Evolutionary conservation across 73 alveolate genomes (phyloP), one percentile per base, ranked within the genome.

Genomic region (Symbiodinium natans): DNA sequence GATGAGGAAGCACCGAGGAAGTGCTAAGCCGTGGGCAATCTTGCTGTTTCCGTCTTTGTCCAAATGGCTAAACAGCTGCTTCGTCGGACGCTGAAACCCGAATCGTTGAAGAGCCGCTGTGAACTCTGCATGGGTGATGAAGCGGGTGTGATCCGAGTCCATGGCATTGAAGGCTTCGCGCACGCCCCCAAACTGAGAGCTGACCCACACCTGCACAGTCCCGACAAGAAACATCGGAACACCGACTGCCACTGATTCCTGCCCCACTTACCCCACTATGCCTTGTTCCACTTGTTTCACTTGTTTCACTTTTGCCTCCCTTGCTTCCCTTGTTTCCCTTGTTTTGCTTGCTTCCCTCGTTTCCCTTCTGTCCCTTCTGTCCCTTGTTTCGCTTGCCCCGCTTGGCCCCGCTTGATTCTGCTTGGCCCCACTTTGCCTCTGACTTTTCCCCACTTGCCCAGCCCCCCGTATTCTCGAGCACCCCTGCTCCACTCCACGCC

Each of bases 131-230:
- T 39, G 9, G 40, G 83, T 71, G 97, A 90, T 90, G 97, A 90
- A 90, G 73, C 97, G 97, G 2, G 97, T 90, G 89, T 68, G 48
- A 41, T 90, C 97, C 83, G 97, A 90, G 15, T 90, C 97, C 31
- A 90, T 90, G 82, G 97, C 97, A 33, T 71, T 46, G 85, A 56
- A 59, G 84, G 83, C 46, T 27, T 80, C 88, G 15, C 97, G 97
- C 17, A 90, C 97, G 15, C 97, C 85, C 80, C 97, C 97, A n/a
- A 90, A 90, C 74, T 73, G 43, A 41, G 77, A 68, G 33, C 33
- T 41, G 41, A 90, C 88, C 97, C 97, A 90, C 41, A 71, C 97
- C 95, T 89, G 86, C 73, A 17, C n/a, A n/a, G n/a, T n/a, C n/a
- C n/a, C n/a, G n/a, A n/a, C n/a, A n/a, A n/a, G 80, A 23, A 63